Evolutionary conservation across 805 yeast species (phyloP).

Genomic region (Clavispora vitiphila): DNA sequence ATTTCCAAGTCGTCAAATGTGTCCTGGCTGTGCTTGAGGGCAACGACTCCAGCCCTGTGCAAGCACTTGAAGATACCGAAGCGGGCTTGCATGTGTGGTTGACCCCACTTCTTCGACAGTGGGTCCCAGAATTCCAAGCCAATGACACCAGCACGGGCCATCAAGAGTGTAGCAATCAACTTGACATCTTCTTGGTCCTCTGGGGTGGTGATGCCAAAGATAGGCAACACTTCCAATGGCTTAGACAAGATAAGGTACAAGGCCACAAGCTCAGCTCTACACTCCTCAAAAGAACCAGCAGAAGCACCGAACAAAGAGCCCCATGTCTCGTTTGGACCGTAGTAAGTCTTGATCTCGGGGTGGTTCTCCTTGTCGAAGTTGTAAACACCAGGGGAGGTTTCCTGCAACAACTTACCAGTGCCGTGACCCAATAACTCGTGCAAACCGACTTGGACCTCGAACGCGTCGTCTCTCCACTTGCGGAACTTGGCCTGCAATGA

Average conservation of each 20-base stretch:
- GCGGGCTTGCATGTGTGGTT: conserved; percentile 92
- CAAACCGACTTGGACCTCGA: conserved; percentile 91
- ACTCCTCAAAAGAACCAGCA: conserved; percentile 88
- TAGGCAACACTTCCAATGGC: conserved; percentile 52
- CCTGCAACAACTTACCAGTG: conserved; percentile 71
- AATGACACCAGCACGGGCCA: conserved; percentile 84
- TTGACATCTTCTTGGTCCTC: conserved; percentile 61
- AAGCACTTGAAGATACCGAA: conserved; percentile 77
- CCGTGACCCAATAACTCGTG: conserved; percentile 93
- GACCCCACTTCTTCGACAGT: conserved; percentile 79
- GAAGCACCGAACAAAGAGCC: conserved; percentile 76
- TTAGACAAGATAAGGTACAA: conserved; percentile 70
- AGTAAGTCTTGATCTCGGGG: conserved; percentile 67
- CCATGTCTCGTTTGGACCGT: conserved; percentile 85
- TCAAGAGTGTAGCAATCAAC: conserved; percentile 64
- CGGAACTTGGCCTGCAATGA: conserved; percentile 54
- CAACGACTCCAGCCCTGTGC: conserved; percentile 61
- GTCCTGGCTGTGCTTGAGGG: conserved; percentile 44
- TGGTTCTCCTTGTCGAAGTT: conserved; percentile 66
- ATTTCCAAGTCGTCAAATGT: conserved; percentile 57
- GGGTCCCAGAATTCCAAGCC: conserved; percentile 91
- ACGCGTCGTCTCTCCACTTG: conserved; percentile 73
- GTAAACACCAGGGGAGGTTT: conserved; percentile 52
- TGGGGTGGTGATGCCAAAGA: conserved; percentile 60
- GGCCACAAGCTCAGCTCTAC: conserved; percentile 90